phyloP scores from a whole-genome alignment of 2,329 filamentous ascomycete genomes.

The Bertia moriformis region DNA sequence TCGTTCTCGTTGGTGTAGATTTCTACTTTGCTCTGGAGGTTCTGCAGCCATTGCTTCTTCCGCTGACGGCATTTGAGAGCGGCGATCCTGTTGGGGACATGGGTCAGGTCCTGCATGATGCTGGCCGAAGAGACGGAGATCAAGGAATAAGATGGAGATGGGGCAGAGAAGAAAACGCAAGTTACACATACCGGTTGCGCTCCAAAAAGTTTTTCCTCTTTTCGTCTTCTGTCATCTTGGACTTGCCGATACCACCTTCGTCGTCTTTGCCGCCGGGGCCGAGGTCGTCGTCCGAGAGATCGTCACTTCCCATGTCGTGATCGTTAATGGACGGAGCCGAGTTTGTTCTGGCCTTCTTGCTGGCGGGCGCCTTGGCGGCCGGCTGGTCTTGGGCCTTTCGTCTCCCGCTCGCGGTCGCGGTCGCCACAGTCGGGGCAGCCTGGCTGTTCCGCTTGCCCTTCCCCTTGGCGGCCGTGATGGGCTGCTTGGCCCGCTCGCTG shows the following conservation, averaged over 20 bases:
- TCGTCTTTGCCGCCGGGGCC: conserved; percentile 33
- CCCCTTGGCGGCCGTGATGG: conserved; percentile 41
- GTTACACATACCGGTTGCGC: conserved; percentile 64
- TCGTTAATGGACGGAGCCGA: conserved; percentile 21
- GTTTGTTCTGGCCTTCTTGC: conserved; percentile 60
- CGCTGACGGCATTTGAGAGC: conserved; percentile 92
- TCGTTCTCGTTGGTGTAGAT: conserved; percentile 87
- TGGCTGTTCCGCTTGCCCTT: conserved; percentile 55
- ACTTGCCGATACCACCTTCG: conserved; percentile 42
- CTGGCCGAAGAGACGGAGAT: conserved; percentile 3
- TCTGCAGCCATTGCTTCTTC: conserved; percentile 97
- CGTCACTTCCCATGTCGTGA: conserved; percentile 24
- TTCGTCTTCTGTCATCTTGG: conserved; percentile 95
- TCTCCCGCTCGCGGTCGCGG: conserved; percentile 57
- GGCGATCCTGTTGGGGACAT: conserved; percentile 57
- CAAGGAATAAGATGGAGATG: conserved; percentile 6
- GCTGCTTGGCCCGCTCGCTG: conserved; percentile 52
- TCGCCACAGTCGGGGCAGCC: too few species aligned
- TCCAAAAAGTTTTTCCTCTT: conserved; percentile 97
- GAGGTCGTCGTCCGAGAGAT: conserved; percentile 38
- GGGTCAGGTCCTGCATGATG: background rate
- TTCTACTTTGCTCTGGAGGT: conserved; percentile 87
- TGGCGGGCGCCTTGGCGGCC: conserved; percentile 42
- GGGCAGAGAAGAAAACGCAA: background rate
- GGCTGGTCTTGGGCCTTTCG: conserved; percentile 65